Evolutionary conservation across 257 asterid genomes (phyloP).

Genomic region (Penstemon newberryi): DNA sequence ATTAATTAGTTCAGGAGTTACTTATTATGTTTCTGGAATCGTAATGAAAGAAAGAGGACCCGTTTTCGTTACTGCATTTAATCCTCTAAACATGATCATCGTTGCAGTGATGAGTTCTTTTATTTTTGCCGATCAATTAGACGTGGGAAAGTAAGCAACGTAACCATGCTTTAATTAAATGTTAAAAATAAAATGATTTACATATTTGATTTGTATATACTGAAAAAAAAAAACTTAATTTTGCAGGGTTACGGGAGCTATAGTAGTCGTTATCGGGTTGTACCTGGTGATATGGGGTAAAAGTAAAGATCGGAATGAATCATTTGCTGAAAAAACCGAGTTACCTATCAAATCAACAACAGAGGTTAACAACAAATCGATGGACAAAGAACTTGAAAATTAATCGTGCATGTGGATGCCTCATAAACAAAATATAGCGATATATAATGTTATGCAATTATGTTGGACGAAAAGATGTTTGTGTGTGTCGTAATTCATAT

Average conservation of each 20-base stretch:
- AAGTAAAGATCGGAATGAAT: slow-evolving; percentile 25
- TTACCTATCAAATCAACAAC: too few species aligned
- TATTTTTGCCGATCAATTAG: slow-evolving; percentile 39
- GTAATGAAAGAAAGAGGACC: slow-evolving; percentile 52
- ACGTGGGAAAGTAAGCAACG: slow-evolving; percentile 41
- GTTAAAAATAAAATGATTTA: not conserved
- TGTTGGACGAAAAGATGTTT: too few species aligned
- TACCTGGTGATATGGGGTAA: slow-evolving; percentile 52
- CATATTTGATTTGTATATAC: too few species aligned
- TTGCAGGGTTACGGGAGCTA: slow-evolving; percentile 39
- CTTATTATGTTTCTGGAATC: slow-evolving; percentile 46
- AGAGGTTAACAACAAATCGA: too few species aligned
- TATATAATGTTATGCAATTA: too few species aligned
- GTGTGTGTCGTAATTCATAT: too few species aligned
- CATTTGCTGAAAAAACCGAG: not conserved
- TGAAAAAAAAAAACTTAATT: not conserved
- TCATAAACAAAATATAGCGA: too few species aligned
- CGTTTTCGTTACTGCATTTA: slow-evolving; percentile 51
- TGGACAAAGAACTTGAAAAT: too few species aligned
- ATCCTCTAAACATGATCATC: slow-evolving; percentile 47
- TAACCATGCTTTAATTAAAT: too few species aligned
- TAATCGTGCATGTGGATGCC: too few species aligned
- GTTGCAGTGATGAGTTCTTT: slow-evolving; percentile 48
- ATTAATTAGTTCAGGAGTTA: slow-evolving; percentile 45
- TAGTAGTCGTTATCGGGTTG: slow-evolving; percentile 37